Base-by-base conservation (phyloP, 2,329 filamentous ascomycete genomes). In the Meredithiella fracta region DNA sequence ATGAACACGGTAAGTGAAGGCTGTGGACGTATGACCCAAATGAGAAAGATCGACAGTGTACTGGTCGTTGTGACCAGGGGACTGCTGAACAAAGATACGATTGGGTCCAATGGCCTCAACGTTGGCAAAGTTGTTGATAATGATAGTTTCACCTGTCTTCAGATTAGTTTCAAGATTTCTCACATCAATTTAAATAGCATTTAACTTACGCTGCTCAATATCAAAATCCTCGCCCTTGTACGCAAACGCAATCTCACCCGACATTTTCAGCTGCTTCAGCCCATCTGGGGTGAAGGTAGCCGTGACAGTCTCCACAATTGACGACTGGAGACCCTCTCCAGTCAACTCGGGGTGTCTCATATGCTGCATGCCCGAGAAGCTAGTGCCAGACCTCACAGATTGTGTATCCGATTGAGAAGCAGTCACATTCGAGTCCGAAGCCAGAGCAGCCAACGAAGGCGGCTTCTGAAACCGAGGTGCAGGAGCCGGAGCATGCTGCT, bases 51-150 rank as follows among this genome's bases (percentile, higher is more conserved):
- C 79, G 31, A 98, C 72, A 0, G 73, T 78, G 69, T 94, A 98
- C 64, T 91, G 83, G 58, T 94, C 90, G 2, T 84, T 77, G 58
- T 78, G 81, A 8, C 83, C 79, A 1, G 74, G 65, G 1, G 72
- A 69, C 3, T 77, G 73, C 31, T 82, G 80, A 53, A 97, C 82
- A 68, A 97, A 94, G 57, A 89, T 86, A 47, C 88, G 87, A 66
- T 98, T 98, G 1, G 90, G 89, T 0, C 89, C 90, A 57, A 98
- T 90, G 64, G 87, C 89, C 63, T 97, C 92, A 4, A 98, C 76
- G n/a, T 78, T 77, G 8, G 82, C 70, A 65, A 94, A 95, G 65
- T 95, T 92, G 64, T 94, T 87, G 59, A 98, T 79, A 20, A 86
- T 83, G 61, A 97, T 83, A 1, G 73, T 83, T 63, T 90, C 77